Base-by-base conservation (phyloP, 2,329 filamentous ascomycete genomes). In the Biscogniauxia mediterranea region DNA sequence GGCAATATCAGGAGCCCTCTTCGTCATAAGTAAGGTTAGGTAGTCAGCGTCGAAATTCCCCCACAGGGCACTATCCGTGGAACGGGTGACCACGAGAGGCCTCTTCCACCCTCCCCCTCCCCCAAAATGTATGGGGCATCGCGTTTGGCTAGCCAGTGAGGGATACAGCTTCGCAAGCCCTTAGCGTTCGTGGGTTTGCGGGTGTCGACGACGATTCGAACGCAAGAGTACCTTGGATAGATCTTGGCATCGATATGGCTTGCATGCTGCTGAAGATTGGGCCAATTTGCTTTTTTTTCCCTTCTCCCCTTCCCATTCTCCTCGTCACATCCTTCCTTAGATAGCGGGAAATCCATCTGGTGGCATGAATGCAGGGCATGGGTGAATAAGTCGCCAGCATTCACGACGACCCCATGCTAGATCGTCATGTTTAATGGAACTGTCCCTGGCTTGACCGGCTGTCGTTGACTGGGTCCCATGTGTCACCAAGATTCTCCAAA, bases 321-420 rank as follows among this genome's bases (percentile, higher is more conserved):
- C 61, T 68, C 7, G 66, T 69, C 21, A 57, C 66, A 52, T 56
- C 66, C 60, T 73, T 76, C 65, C 68, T 80, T 46, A n/a, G 38
- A 46, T n/a, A 46, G 17, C 38, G 38, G 38, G 28, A 32, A 2
- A 32, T n/a, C 38, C 13, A n/a, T n/a, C 15, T 46, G 38, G 38
- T n/a, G 38, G 38, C 38, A 46, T 46, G 38, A 46, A n/a, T 46
- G 38, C 38, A 46, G 15, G 38, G 17, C 15, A n/a, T 46, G 38
- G 28, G 28, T 8, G 28, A 13, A 11, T 6, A 46, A n/a, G 38
- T 46, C 38, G 38, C 38, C 38, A 46, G 17, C 38, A 46, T 17
- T n/a, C 13, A 15, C 11, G 38, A 46, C 13, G 38, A 46, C 17
- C 38, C 11, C 38, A 46, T 46, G 38, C 38, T 46, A n/a, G 13